Base-by-base conservation (phyloP, 2,329 filamentous ascomycete species). In the Chaetomiaceae sp. region DNA sequence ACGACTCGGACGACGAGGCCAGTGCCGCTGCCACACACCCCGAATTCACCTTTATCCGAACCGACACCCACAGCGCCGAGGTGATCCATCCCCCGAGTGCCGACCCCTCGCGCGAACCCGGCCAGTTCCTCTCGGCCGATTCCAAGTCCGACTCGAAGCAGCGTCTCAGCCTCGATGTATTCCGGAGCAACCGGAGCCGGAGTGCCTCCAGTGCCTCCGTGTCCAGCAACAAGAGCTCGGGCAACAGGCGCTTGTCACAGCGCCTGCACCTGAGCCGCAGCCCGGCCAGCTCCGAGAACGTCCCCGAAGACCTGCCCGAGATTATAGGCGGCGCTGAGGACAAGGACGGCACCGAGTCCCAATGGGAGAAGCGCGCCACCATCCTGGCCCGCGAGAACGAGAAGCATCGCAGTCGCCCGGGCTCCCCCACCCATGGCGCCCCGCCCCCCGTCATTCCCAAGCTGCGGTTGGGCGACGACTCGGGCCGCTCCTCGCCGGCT, bases 331-430 rank as follows among this genome's bases (percentile, higher is more conserved):
- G 73, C 62, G 67, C 71, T 57, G 65, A 71, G 50, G 73, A 72
- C 30, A 72, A 75, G 49, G 59, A 70, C 66, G 52, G 70, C 76
- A 49, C 66, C 54, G 87, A 95, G 73, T 81, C 82, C 53, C 79
- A 86, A 70, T 99, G 93, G 93, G 93, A 97, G 76, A 85, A 87
- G 72, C 79, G 92, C 54, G 93, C 93, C 23, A 96, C 91, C n/a
- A 81, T 95, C 53, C 74, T 97, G 58, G 92, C 89, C 27, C 80
- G 79, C 59, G 76, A 78, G 59, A 82, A 78, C 60, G 75, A 78
- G 59, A 65, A 70, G 60, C 68, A 70, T 51, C 70, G 71, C 57
- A 73, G 67, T 57, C 65, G 66, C 16, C 71, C 76, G 4, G 56
- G 62, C 9, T 69, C 72, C 12, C 69, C 73, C 30, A 63, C 65